Evolutionary conservation across 257 asterid genomes (phyloP), one percentile per base, ranked within the genome.

Genomic region (Handroanthus guayacan): DNA sequence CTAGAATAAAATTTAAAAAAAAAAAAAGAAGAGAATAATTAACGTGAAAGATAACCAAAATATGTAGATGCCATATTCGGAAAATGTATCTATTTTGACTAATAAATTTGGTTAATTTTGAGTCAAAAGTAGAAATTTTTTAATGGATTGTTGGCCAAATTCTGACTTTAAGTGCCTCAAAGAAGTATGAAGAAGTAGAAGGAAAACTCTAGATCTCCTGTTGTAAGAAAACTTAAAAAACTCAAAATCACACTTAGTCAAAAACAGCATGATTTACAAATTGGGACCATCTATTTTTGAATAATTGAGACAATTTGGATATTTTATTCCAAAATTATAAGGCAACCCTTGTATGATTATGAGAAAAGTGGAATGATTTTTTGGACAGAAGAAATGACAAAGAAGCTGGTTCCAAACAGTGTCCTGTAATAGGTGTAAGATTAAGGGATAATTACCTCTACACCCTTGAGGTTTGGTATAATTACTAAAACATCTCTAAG

Each of bases 341-440:
- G 6, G 3, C 12, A 44, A 44, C 51, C n/a, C 16, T 75, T 31
- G 5, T 72, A 11, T 20, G 60, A 61, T 61, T 66, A 16, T 66
- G 60, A 36, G 38, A n/a, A 43, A 61, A 74, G 58, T 36, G 74
- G 61, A 69, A 74, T 75, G 64, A 62, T 66, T 55, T 72, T 3
- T 16, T 1, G 77, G 68, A 67, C 66, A 17, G 58, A 75, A 69
- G 74, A 82, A 62, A 62, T 62, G 71, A 69, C 71, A 77, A 63
- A 77, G 80, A 78, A 78, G 73, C 55, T 34, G 80, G 60, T 68
- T 66, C 64, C 68, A 31, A 55, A 62, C 74, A 64, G 67, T 77
- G 82, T 73, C 75, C 79, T 74, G 71, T 43, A 55, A 47, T 48
- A 47, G 14, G 70, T 74, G 31, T 25, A 25, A 25, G 31, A 25